phyloP scores from a whole-genome alignment of 257 asterid species.

The Solanum bukasovii region DNA sequence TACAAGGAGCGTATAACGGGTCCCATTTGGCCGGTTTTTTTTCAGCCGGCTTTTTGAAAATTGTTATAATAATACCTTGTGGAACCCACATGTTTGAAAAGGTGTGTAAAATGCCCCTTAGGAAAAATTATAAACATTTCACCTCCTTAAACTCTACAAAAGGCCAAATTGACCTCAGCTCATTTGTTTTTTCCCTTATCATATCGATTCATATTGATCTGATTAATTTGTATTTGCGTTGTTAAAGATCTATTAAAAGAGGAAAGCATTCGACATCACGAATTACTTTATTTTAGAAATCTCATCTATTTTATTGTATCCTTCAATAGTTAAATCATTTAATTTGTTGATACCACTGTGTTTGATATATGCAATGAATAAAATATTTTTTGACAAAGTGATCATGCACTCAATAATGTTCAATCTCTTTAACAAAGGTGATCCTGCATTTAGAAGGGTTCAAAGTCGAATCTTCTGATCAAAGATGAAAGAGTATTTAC shows the following conservation, averaged over 20 bases:
- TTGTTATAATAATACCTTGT: not conserved
- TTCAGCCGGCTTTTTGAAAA: not conserved
- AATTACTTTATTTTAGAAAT: not conserved
- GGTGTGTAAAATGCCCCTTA: not conserved
- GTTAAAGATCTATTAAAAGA: not conserved
- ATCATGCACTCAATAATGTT: not conserved
- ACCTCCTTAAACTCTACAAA: not conserved
- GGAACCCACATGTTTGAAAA: not conserved
- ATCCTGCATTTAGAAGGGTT: not conserved
- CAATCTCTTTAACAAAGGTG: not conserved
- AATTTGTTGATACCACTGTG: not conserved
- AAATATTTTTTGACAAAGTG: not conserved
- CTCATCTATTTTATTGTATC: not conserved
- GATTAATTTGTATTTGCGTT: not conserved
- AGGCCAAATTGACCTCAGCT: not conserved
- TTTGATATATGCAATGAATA: not conserved
- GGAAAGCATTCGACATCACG: not conserved
- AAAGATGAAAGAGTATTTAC: not conserved
- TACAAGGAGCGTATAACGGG: slow-evolving; percentile 1
- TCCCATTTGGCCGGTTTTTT: not conserved
- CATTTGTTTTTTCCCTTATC: not conserved
- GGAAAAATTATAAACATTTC: not conserved
- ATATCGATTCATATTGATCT: not conserved
- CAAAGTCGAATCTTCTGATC: accelerated
- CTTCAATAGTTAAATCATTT: not conserved